Base-by-base conservation (phyloP, 2,329 filamentous ascomycete genomes). In the Botrytis sinoallii region DNA sequence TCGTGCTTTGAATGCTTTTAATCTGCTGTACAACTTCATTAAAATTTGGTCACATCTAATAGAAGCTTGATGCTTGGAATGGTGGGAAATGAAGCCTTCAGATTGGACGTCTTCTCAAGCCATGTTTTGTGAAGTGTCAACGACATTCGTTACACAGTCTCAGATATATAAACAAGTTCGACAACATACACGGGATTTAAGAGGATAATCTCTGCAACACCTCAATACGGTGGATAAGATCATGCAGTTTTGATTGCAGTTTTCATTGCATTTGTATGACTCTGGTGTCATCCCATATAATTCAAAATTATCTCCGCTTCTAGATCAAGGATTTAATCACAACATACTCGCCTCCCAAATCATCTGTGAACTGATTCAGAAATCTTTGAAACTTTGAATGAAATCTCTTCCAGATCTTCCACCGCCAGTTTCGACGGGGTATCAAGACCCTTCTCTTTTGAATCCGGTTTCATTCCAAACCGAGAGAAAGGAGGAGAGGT, bases 1-100 rank as follows among this genome's bases (percentile, higher is more conserved):
- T 64, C 35, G 59, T 61, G 61, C 40, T 44, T 29, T 44, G 38
- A 64, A 63, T 63, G 60, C 35, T 63, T 63, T 40, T 9, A 4
- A 61, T 44, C 25, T 64, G 61, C 29, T 44, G 61, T 64, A 64
- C 25, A 64, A 46, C 40, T 46, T 65, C 42, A 65, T 44, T 65
- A 20, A n/a, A 29, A 32, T 46, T 44, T 35, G 40, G 12, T 65
- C 63, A 46, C n/a, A 46, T 65, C 42, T 46, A 8, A 32, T 32
- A 44, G 42, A 32, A 42, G 38, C 61, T 42, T 20, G 38, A 42
- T 64, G 61, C 38, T 64, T 64, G 61, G n/a, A 44, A 29, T 29
- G 29, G 3, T 32, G 20, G 44, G 59, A 60, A 38, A 46, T 57
- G 52, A 48, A 18, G 59, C n/a, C n/a, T 22, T n/a, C 4, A 8